Percentiles rank a stretch among this genome's conserved stretches.
Evolutionary conservation across 169 alveolate species (phyloP).

Genomic region (Plasmodium fragile): DNA sequence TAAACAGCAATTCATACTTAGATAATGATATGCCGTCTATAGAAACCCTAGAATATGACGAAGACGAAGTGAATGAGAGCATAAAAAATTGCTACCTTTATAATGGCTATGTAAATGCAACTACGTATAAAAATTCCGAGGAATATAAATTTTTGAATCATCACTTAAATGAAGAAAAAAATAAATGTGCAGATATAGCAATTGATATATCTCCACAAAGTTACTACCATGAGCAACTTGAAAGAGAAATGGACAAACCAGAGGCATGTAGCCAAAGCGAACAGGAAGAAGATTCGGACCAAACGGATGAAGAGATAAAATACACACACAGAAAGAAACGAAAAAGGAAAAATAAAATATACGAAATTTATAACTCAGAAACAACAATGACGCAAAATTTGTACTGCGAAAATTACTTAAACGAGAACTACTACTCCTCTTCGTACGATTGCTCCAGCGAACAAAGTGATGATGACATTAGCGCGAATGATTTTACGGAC

Average conservation of each 20-base stretch:
- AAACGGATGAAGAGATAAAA: conserved; percentile 1
- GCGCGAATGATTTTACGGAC: conserved; percentile 28
- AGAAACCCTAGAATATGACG: conserved; percentile 65
- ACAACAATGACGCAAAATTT: conserved; percentile 36
- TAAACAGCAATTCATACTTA: conserved; percentile 40
- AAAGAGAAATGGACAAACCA: conserved; percentile 6
- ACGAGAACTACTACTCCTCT: conserved; percentile 63
- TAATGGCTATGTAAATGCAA: conserved; percentile 59
- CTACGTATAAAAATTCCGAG: conserved; percentile 57
- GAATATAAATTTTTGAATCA: conserved; percentile 64
- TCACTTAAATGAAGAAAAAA: conserved; percentile 43
- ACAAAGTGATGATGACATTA: conserved; percentile 10
- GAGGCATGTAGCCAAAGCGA: background rate
- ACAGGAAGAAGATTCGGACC: background rate
- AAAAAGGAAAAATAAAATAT: conserved; percentile 45
- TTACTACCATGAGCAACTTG: conserved; percentile 24
- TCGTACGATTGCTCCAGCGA: conserved; percentile 58
- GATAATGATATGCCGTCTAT: conserved; percentile 43
- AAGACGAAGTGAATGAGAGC: conserved; percentile 69
- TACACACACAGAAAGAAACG: background rate
- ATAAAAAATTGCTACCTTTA: conserved; percentile 70
- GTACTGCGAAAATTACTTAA: conserved; percentile 61
- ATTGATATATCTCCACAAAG: conserved; percentile 47
- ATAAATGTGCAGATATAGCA: conserved; percentile 21
- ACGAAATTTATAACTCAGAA: conserved; percentile 69